Evolutionary conservation across 345 rosid genomes (phyloP).

Genomic region (Sonneratia caseolaris): DNA sequence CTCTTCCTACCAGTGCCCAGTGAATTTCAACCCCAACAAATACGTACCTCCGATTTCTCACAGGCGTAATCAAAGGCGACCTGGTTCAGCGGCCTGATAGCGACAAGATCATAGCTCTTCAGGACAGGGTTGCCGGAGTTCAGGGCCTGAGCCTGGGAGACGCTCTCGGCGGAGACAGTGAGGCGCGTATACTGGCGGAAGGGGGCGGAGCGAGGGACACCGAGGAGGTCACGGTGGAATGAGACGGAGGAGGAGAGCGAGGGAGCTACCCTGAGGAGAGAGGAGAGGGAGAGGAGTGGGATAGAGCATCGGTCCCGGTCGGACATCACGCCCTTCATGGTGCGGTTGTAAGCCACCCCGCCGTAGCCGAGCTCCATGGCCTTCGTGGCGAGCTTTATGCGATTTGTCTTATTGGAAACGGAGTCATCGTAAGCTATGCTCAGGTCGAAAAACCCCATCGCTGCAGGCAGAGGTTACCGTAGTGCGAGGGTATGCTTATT

Average conservation of each 20-base stretch:
- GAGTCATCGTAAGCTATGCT: constrained; percentile 42
- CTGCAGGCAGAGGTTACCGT: neutral
- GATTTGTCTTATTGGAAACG: constrained; percentile 21
- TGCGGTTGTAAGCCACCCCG: constrained; percentile 54
- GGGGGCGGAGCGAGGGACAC: constrained; percentile 47
- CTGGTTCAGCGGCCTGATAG: constrained; percentile 70
- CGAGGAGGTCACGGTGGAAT: constrained; percentile 69
- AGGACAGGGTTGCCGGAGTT: constrained; percentile 60
- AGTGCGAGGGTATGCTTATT: neutral
- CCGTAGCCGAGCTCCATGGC: constrained; percentile 74
- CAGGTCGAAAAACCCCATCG: constrained; percentile 78
- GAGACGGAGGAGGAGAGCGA: constrained; percentile 50
- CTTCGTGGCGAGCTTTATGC: constrained; percentile 44
- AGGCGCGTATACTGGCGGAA: constrained; percentile 89
- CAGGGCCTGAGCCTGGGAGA: constrained; percentile 47
- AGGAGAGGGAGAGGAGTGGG: constrained; percentile 46
- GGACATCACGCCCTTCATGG: constrained; percentile 47
- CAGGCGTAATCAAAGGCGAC: constrained; percentile 58
- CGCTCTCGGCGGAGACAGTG: constrained; percentile 48
- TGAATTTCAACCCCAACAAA: neutral
- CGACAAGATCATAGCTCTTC: constrained; percentile 68
- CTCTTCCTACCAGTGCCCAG: neutral
- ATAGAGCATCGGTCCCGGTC: constrained; percentile 53
- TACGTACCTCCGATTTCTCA: constrained; percentile 51
- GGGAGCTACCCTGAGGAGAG: constrained; percentile 52